Evolutionary conservation across 306 rosid species (phyloP).

Genomic region (Gleditsia sinensis): DNA sequence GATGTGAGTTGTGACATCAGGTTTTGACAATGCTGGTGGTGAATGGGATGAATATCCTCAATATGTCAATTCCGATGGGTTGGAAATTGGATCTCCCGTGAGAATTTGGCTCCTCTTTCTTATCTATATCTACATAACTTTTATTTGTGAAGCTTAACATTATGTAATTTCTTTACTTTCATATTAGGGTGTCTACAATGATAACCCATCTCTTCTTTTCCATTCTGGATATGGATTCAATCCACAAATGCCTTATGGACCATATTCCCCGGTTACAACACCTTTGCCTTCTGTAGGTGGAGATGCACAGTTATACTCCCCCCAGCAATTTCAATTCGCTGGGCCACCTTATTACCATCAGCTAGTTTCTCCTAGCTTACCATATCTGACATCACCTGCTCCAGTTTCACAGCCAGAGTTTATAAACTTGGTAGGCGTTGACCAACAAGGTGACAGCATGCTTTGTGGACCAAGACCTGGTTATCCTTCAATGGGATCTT

Average conservation of each 20-base stretch:
- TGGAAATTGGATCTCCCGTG: slow-evolving; percentile 85
- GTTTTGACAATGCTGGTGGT: slow-evolving; percentile 65
- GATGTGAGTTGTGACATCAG: slow-evolving; percentile 45
- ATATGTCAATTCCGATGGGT: slow-evolving; percentile 69
- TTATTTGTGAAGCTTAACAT: slow-evolving; percentile 21
- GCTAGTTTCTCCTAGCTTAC: slow-evolving; percentile 62
- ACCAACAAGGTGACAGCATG: slow-evolving; percentile 73
- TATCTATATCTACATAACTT: slow-evolving; percentile 8
- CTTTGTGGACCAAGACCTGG: slow-evolving; percentile 75
- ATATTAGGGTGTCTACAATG: slow-evolving; percentile 76
- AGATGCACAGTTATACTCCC: slow-evolving; percentile 71
- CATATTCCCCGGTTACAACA: slow-evolving; percentile 81
- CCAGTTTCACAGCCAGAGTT: slow-evolving; percentile 79
- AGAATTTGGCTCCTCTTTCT: slow-evolving; percentile 35
- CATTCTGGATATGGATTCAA: slow-evolving; percentile 89
- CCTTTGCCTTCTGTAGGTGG: slow-evolving; percentile 80
- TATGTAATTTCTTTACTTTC: background rate
- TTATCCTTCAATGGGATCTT: slow-evolving; percentile 68
- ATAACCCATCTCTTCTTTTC: slow-evolving; percentile 71
- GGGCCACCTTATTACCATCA: slow-evolving; percentile 76
- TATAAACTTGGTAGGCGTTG: slow-evolving; percentile 62
- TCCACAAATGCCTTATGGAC: slow-evolving; percentile 82
- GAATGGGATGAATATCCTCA: slow-evolving; percentile 89
- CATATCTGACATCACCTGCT: slow-evolving; percentile 65
- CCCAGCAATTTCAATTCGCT: slow-evolving; percentile 72